phyloP scores from a whole-genome alignment of 176 grass and related monocot genomes.

The Poa annua region DNA sequence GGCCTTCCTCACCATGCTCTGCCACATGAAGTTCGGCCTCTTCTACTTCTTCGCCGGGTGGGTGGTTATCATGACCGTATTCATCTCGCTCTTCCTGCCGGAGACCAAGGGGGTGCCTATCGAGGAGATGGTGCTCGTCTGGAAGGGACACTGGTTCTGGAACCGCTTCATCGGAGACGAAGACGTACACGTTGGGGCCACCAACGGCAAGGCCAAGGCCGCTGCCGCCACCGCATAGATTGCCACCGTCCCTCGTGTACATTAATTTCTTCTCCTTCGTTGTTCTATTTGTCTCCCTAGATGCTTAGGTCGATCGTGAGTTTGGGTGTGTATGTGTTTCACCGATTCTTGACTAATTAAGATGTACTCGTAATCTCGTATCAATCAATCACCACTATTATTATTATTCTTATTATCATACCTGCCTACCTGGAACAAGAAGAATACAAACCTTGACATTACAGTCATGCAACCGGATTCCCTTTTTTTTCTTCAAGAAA shows the following conservation, averaged over 20 bases:
- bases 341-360: conserved; percentile 29
- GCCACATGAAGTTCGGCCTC: conserved; percentile 86
- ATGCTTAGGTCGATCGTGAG: conserved; percentile 14
- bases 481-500: too few relatives aligned
- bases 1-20: conserved; percentile 87
- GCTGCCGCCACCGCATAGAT: background rate
- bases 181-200: conserved; percentile 54
- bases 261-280: conserved; percentile 2
- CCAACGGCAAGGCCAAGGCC: background rate
- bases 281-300: background rate
- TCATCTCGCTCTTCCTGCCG: conserved; percentile 84
- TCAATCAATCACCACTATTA: background rate
- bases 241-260: conserved; percentile 9
- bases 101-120: conserved; percentile 99
- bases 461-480: too few relatives aligned
- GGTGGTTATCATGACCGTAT: conserved; percentile 91
- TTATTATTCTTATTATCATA: too few relatives aligned
- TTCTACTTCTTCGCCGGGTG: conserved; percentile 98
- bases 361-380: background rate
- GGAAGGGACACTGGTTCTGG: conserved; percentile 95
- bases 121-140: conserved; percentile 94
- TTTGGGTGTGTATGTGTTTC: background rate
- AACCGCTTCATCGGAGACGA: conserved; percentile 59
- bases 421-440: too few relatives aligned
- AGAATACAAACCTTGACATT: background rate